Evolutionary conservation across 805 yeast genomes (phyloP).

Genomic region (Saturnispora diversa): DNA sequence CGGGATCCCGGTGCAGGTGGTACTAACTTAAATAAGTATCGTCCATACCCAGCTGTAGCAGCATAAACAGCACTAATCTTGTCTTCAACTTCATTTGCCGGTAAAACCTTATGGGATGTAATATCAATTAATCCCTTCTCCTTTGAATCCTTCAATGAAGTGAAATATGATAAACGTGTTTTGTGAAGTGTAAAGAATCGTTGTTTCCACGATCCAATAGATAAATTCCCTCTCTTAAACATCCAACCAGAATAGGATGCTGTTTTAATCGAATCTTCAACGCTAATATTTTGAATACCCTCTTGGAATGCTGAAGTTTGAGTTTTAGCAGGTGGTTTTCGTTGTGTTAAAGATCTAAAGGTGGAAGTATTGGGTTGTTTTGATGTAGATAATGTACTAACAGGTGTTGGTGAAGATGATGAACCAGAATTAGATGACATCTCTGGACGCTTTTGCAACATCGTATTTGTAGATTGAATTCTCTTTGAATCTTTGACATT

Average conservation of each 20-base stretch:
- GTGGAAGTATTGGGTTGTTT: slow-evolving; percentile 33
- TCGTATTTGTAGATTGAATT: slow-evolving; percentile 30
- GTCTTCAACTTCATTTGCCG: slow-evolving; percentile 72
- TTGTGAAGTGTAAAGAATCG: slow-evolving; percentile 85
- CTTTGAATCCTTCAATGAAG: slow-evolving; percentile 63
- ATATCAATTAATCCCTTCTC: slow-evolving; percentile 94
- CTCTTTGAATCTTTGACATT: slow-evolving; percentile 29
- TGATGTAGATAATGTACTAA: too few species aligned
- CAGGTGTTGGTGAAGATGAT: slow-evolving; percentile 31
- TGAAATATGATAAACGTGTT: slow-evolving; percentile 83
- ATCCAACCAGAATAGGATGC: slow-evolving; percentile 91
- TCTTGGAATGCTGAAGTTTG: slow-evolving; percentile 78
- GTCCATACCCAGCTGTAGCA: slow-evolving; percentile 89
- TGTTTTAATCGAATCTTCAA: slow-evolving; percentile 66
- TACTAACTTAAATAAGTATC: slow-evolving; percentile 81
- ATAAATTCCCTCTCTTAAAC: slow-evolving; percentile 81
- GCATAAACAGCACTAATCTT: slow-evolving; percentile 76
- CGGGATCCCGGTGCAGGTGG: slow-evolving; percentile 98
- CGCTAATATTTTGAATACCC: slow-evolving; percentile 71
- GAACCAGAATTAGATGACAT: slow-evolving; percentile 16
- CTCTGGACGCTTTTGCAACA: slow-evolving; percentile 8
- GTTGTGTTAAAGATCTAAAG: slow-evolving; percentile 35
- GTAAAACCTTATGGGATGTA: slow-evolving; percentile 86
- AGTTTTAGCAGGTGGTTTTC: slow-evolving; percentile 38
- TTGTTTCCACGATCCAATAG: slow-evolving; percentile 87